Base-by-base conservation (phyloP, 495 filamentous ascomycete species). In the Cladorrhinum samala region DNA sequence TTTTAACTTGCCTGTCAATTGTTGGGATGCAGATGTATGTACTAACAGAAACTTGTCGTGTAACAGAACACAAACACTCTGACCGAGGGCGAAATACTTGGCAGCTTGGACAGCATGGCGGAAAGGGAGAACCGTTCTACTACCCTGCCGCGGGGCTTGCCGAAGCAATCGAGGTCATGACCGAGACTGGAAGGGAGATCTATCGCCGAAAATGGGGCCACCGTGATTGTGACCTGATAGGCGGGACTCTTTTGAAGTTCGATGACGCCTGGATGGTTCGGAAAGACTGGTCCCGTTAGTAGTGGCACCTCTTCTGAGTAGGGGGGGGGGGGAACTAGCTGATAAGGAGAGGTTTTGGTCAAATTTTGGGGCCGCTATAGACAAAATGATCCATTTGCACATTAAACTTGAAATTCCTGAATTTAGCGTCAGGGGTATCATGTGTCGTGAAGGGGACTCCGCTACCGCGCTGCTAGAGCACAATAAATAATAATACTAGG, bases 91-190 rank as follows among this genome's bases (percentile, higher is more conserved):
- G 81, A 4, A 84, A 86, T 61, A 78, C 71, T 6, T 86, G 83
- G 83, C 83, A 85, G 56, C 55, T 57, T 2, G 65, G 67, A 30
- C 82, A 84, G 60, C 72, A 60, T 9, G 83, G 83, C 18, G 83
- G 82, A 0, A 56, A 76, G 45, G 83, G 82, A 4, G 83, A 86
- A 58, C 79, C 78, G 4, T 86, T 75, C 43, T 82, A 83, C 59
- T 70, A 82, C 48, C 71, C 79, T 47, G 57, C 73, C 0, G 69
- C 59, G 9, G 82, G 80, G 1, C 77, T 84, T 49, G 74, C 78
- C 13, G 68, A 68, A 27, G 78, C 72, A n/a, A 65, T 82, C 18
- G 56, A 66, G 9, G 69, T 81, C 56, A 68, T 76, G 48, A 83
- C 79, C 14, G 73, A 82, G 38, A 66, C 73, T 20, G 81, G 81